A percentile compares a stretch with the other conserved stretches of the same genome.
Conservation (phyloP, 2,329 filamentous ascomycete species). For the Camptophora hylomeconis region DNA sequence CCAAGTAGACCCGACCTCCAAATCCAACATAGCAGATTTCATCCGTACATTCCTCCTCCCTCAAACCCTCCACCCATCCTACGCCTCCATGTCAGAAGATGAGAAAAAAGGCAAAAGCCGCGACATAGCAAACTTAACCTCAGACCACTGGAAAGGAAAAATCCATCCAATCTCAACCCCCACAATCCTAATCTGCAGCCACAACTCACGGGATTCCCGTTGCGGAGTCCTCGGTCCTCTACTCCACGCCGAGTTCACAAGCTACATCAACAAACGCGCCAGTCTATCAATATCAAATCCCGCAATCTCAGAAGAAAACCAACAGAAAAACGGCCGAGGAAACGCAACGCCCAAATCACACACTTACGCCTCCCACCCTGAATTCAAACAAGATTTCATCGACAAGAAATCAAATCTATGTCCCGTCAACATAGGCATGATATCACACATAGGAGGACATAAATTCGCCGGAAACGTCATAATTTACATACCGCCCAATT, state of each 20-base stretch:
- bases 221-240: constrained; percentile 72
- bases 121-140: constrained; percentile 42
- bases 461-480: constrained; percentile 89
- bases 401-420: constrained; percentile 5
- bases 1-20: constrained; percentile 37
- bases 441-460: constrained; percentile 84
- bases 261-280: constrained; percentile 5
- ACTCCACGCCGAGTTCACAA: constrained; percentile 56
- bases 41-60: constrained; percentile 36
- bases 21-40: constrained; percentile 30
- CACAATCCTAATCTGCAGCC: constrained; percentile 70
- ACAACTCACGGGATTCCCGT: constrained; percentile 65
- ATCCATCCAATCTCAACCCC: constrained; percentile 20
- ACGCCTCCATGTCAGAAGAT: constrained; percentile 43
- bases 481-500: constrained; percentile 46
- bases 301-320: neutral
- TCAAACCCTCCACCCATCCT: constrained; percentile 45
- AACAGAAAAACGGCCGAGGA: constrained; percentile 6
- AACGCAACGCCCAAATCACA: too few species aligned
- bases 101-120: constrained; percentile 40
- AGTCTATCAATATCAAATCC: neutral
- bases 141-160: constrained; percentile 23
- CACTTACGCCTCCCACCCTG: constrained; percentile 3
- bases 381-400: constrained; percentile 19
- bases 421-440: constrained; percentile 26